Evolutionary conservation across 148 eudicot species (phyloP), one percentile per base, ranked within the genome.

Genomic region (Silene uniflora): DNA sequence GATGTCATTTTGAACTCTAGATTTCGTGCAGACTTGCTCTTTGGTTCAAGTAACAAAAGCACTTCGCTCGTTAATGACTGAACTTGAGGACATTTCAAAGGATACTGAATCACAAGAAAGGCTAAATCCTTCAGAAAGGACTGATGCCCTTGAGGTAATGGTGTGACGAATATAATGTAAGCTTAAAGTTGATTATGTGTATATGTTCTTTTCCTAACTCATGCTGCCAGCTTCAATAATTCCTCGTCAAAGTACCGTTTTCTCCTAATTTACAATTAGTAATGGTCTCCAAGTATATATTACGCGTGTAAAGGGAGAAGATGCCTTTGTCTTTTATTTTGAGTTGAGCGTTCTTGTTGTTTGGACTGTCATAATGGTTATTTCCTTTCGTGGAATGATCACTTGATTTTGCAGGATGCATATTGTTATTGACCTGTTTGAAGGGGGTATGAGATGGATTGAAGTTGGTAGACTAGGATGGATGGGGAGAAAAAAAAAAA

Each of bases 121-220:
- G 77, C 73, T 73, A 39, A 92, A 84, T 47, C 77, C 77, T 66
- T 83, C 92, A 49, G 96, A 94, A 83, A 84, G 85, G 83, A 77
- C 78, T 74, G 98, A 94, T 77, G 98, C 98, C 39, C 86, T 94
- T 80, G 98, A 94, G 98, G 98, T 94, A 81, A 75, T 73, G 54
- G 25, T 47, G 67, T 77, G 62, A 8, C 29, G 10, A 71, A 23
- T 12, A 49, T 54, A 12, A 13, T 44, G 60, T 70, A 29, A 54
- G 74, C 62, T 54, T 71, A 66, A 69, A 21, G 55, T 47, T 63
- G 39, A 71, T 39, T 39, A 39, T 39, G 44, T 39, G 44, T 7
- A 39, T 39, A 32, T 32, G 35, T 32, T 32, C 5, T 32, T 3
- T 32, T 32, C 35, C 35, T 32, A 32, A 32, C 35, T 32, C 5